Percentiles rank a stretch among this genome's conserved stretches.
Conservation (phyloP, 1,139 yeast species). For the Diutina scorzettiae region DNA sequence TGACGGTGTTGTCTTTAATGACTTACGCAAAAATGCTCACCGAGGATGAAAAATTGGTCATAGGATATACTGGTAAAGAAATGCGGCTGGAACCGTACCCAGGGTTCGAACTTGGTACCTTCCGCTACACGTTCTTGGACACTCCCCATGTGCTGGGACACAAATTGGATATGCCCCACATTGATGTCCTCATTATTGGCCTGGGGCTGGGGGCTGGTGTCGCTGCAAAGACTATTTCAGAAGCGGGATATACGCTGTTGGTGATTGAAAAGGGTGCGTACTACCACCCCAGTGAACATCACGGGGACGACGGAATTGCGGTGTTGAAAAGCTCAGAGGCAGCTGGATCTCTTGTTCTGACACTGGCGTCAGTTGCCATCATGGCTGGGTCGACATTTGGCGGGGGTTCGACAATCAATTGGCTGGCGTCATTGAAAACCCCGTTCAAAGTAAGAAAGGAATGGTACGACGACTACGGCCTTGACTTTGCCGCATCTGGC, state of each 20-base stretch:
- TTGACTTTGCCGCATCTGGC: slow-evolving; percentile 37
- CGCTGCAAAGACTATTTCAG: slow-evolving; percentile 37
- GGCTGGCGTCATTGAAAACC: slow-evolving; percentile 48
- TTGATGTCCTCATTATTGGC: slow-evolving; percentile 39
- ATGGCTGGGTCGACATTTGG: slow-evolving; percentile 49
- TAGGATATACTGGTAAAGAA: slow-evolving; percentile 25
- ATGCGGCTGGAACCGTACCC: slow-evolving; percentile 19
- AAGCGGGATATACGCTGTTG: slow-evolving; percentile 32
- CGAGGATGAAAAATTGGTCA: slow-evolving; percentile 24
- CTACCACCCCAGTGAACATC: slow-evolving; percentile 24
- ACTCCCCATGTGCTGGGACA: slow-evolving; percentile 20
- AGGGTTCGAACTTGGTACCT: slow-evolving; percentile 16
- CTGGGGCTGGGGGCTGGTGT: slow-evolving; percentile 53
- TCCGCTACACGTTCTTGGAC: slow-evolving; percentile 20
- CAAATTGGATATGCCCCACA: slow-evolving; percentile 22
- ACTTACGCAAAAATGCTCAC: slow-evolving; percentile 18
- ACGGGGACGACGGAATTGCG: slow-evolving; percentile 30
- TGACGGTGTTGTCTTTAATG: slow-evolving; percentile 16
- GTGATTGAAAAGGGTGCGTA: slow-evolving; percentile 45
- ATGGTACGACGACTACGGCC: slow-evolving; percentile 38
- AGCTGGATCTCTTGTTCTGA: slow-evolving; percentile 22
- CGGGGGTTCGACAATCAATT: slow-evolving; percentile 50
- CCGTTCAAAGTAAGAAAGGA: slow-evolving; percentile 44
- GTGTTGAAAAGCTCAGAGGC: slow-evolving; percentile 27
- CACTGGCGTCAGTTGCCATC: slow-evolving; percentile 25